These are phyloP conservation scores for Arabidopsis arenosa DNA, from an alignment of 345 rosid species.

Conservation along the genomic window DNA sequence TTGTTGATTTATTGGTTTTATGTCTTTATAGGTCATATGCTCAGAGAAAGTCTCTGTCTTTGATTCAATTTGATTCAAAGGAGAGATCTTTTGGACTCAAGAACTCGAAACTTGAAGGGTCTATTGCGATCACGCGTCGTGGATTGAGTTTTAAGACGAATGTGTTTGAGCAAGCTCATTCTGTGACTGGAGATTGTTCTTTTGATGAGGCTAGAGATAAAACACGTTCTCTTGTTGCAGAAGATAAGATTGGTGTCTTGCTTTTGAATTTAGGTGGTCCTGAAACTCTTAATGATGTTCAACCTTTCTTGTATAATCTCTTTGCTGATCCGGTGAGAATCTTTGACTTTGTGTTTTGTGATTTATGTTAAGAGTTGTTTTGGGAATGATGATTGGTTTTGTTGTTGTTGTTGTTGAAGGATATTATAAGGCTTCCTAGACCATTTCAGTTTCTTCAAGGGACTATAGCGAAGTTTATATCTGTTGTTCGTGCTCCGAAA, in stretches of 20 bases:
- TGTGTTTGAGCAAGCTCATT: slow-evolving; percentile 46
- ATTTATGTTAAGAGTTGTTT: neutral
- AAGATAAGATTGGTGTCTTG: slow-evolving; percentile 80
- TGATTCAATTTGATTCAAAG: slow-evolving; percentile 28
- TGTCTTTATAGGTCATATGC: slow-evolving; percentile 42
- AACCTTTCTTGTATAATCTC: slow-evolving; percentile 83
- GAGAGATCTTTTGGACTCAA: slow-evolving; percentile 29
- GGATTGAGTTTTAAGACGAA: slow-evolving; percentile 49
- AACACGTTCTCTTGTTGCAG: slow-evolving; percentile 46
- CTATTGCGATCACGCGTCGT: slow-evolving; percentile 20
- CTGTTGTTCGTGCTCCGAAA: slow-evolving; percentile 83
- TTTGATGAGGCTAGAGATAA: slow-evolving; percentile 43
- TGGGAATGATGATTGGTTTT: neutral
- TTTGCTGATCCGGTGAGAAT: slow-evolving; percentile 92
- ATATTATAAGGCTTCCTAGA: slow-evolving; percentile 89
- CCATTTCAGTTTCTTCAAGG: slow-evolving; percentile 80
- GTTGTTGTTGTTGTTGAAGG: slow-evolving; percentile 50
- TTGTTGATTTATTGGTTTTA: slow-evolving; percentile 18
- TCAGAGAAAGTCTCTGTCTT: slow-evolving; percentile 25
- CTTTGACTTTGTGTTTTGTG: neutral
- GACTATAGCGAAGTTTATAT: slow-evolving; percentile 79
- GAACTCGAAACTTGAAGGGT: slow-evolving; percentile 32
- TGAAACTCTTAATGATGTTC: slow-evolving; percentile 83
- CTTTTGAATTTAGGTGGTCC: slow-evolving; percentile 94
- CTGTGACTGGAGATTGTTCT: slow-evolving; percentile 50